Evolutionary conservation across 768 basidiomycete species (phyloP).

Genomic region (Lactarius akahatsu): DNA sequence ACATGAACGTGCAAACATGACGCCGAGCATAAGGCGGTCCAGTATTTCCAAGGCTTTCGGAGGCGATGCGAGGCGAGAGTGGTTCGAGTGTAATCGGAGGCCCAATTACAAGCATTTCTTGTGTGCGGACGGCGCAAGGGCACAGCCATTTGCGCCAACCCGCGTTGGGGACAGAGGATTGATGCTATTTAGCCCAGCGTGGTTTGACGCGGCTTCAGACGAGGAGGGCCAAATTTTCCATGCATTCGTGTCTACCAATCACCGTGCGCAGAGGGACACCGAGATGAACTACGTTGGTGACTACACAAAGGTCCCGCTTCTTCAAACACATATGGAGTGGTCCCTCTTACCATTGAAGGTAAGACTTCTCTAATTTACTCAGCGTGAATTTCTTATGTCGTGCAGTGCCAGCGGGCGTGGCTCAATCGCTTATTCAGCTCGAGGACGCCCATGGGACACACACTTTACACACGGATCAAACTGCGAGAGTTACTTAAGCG

Average conservation of each 20-base stretch:
- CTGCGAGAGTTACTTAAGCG: neutral
- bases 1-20: neutral
- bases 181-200: neutral
- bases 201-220: neutral
- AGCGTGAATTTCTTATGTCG: neutral
- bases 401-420: neutral
- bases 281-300: neutral
- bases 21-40: neutral
- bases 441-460: neutral
- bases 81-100: neutral
- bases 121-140: neutral
- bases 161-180: neutral
- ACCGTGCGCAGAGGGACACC: too few species aligned
- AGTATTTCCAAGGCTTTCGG: neutral
- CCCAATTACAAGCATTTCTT: neutral
- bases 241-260: neutral
- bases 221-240: neutral
- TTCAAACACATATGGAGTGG: neutral
- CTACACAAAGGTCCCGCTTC: neutral
- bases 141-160: constrained; percentile 3
- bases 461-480: constrained; percentile 2
- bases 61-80: neutral
- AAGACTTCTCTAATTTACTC: neutral
- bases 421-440: neutral
- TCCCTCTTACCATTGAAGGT: neutral